Conservation (phyloP, 345 rosid genomes). For the Psidium guajava region DNA sequence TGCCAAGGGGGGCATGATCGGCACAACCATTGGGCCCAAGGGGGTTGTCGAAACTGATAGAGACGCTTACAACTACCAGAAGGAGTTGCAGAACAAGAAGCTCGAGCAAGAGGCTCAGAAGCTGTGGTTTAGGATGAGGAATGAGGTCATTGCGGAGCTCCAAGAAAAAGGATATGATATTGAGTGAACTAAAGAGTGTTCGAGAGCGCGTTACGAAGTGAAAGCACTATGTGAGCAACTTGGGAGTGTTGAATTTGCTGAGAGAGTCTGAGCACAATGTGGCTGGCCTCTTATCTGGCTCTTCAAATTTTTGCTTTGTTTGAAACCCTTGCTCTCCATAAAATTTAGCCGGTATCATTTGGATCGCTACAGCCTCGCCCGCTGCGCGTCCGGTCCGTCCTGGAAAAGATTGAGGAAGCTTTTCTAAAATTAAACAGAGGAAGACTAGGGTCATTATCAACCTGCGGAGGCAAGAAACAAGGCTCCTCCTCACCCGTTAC, state of each 20-base stretch:
- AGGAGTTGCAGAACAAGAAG: slow-evolving; percentile 59
- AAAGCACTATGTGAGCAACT: not conserved
- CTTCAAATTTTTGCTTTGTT: not conserved
- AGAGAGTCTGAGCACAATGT: not conserved
- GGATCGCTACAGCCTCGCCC: not conserved
- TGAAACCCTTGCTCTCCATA: not conserved
- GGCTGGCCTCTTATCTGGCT: not conserved
- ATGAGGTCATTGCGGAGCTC: slow-evolving; percentile 73
- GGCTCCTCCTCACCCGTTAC: not conserved
- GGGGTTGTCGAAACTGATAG: slow-evolving; percentile 49
- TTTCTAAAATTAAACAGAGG: not conserved
- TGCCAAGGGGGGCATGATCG: slow-evolving; percentile 71
- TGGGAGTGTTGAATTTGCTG: not conserved
- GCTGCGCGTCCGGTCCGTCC: not conserved
- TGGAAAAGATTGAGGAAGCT: not conserved
- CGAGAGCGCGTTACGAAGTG: not conserved
- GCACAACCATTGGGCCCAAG: slow-evolving; percentile 64
- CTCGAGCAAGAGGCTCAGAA: slow-evolving; percentile 65
- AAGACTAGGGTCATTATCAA: not conserved
- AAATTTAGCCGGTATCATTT: not conserved
- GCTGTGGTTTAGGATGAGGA: slow-evolving; percentile 85
- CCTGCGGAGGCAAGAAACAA: not conserved
- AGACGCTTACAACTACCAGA: slow-evolving; percentile 38
- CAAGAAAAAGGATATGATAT: slow-evolving; percentile 72
- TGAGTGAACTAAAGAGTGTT: slow-evolving; percentile 8